These are phyloP conservation scores for Claviceps paspali DNA, from an alignment of 2,329 filamentous ascomycete genomes.

Conservation along the genomic window DNA sequence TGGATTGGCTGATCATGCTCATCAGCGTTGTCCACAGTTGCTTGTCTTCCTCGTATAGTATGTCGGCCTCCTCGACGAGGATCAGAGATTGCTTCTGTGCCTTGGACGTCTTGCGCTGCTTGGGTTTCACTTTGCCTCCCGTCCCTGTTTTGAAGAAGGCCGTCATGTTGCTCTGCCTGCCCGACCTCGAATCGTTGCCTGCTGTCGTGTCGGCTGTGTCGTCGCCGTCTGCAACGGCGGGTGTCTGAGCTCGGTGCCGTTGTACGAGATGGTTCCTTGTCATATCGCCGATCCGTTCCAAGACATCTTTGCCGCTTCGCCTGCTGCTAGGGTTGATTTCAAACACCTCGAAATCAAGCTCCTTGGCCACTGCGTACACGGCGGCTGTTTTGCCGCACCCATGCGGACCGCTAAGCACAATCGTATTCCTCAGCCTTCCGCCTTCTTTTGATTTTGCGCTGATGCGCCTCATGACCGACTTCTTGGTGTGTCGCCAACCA, in stretches of 20 bases:
- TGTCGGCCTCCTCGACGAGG: conserved; percentile 81
- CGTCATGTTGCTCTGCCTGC: conserved; percentile 64
- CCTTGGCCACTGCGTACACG: conserved; percentile 80
- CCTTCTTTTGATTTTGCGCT: conserved; percentile 25
- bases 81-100: conserved; percentile 87
- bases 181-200: conserved; percentile 42
- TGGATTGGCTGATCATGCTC: conserved; percentile 66
- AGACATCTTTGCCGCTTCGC: conserved; percentile 73
- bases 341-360: conserved; percentile 85
- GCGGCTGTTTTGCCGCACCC: conserved; percentile 90
- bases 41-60: conserved; percentile 90
- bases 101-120: conserved; percentile 22
- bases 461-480: conserved; percentile 37
- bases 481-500: conserved; percentile 24
- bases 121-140: conserved; percentile 13
- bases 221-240: conserved; percentile 15
- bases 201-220: conserved; percentile 15
- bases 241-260: conserved; percentile 23
- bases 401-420: conserved; percentile 78
- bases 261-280: conserved; percentile 82
- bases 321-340: conserved; percentile 80
- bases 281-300: conserved; percentile 94
- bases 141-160: conserved; percentile 58
- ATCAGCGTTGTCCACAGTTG: conserved; percentile 82
- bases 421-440: conserved; percentile 49